Evolutionary conservation across 2,329 filamentous ascomycete genomes (phyloP).

Genomic region (Rhexocercosporidium sp.): DNA sequence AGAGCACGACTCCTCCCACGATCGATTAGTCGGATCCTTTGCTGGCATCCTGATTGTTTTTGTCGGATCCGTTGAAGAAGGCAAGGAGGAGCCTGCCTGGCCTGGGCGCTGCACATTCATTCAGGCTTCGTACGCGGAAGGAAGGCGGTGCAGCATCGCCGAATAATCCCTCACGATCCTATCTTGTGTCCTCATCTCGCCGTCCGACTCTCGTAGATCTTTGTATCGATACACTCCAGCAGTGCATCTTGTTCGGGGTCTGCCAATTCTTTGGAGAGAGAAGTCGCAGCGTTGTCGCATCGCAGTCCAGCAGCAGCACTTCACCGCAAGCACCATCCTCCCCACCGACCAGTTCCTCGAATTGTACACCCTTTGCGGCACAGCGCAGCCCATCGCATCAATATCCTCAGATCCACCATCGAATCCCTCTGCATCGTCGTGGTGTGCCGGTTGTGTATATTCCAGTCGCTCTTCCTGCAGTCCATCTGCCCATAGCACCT

Average conservation of each 20-base stretch:
- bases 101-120: not conserved
- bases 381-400: not conserved
- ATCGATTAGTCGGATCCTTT: constrained; percentile 1
- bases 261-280: not conserved
- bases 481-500: not conserved
- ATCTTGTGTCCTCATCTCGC: not conserved
- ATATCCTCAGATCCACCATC: not conserved
- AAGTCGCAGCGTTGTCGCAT: not conserved
- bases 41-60: not conserved
- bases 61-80: not conserved
- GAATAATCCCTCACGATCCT: constrained; percentile 8
- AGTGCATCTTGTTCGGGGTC: not conserved
- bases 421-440: not conserved
- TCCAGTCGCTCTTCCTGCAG: not conserved
- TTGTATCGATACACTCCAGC: not conserved
- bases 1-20: constrained; percentile 3
- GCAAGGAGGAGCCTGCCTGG: not conserved
- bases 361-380: not conserved
- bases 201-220: not conserved
- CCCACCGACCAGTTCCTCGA: not conserved
- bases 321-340: not conserved
- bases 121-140: not conserved
- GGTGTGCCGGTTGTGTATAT: not conserved
- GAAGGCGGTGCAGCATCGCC: constrained; percentile 8
- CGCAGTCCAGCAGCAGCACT: not conserved